A percentile compares a stretch with the other conserved stretches of the same genome.
These are phyloP conservation scores for Peronospora farinosa DNA, from an alignment of 352 stramenopile species.

Conservation along the genomic window DNA sequence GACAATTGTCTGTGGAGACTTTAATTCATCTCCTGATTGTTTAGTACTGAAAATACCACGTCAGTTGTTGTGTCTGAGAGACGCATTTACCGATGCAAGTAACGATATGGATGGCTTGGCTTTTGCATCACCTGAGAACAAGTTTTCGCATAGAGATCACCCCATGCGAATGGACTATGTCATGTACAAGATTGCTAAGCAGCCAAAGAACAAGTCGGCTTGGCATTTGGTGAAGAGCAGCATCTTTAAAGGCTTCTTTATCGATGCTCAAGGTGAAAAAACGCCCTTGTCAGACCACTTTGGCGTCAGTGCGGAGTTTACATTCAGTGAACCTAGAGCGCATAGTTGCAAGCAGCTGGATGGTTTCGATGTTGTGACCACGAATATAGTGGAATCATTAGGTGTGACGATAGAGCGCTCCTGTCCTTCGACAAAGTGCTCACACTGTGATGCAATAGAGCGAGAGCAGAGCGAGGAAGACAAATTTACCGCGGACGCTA, in stretches of 20 bases:
- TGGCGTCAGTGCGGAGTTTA: slow-evolving; percentile 63
- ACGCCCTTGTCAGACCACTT: slow-evolving; percentile 75
- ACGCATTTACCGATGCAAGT: slow-evolving; percentile 71
- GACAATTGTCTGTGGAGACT: slow-evolving; percentile 68
- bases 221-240: slow-evolving; percentile 58
- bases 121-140: slow-evolving; percentile 74
- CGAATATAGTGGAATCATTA: slow-evolving; percentile 15
- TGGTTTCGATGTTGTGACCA: slow-evolving; percentile 20
- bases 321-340: slow-evolving; percentile 32
- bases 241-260: slow-evolving; percentile 78
- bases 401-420: slow-evolving; percentile 9
- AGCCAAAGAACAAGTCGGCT: slow-evolving; percentile 5
- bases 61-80: slow-evolving; percentile 45
- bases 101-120: slow-evolving; percentile 52
- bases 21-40: slow-evolving; percentile 75
- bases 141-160: slow-evolving; percentile 72
- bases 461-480: slow-evolving; percentile 19
- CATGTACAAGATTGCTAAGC: slow-evolving; percentile 51
- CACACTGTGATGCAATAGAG: slow-evolving; percentile 40
- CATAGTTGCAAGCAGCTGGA: slow-evolving; percentile 36
- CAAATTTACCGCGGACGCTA: slow-evolving; percentile 15
- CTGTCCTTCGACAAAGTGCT: slow-evolving; percentile 37
- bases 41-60: slow-evolving; percentile 56
- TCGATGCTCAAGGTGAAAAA: slow-evolving; percentile 48
- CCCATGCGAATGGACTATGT: slow-evolving; percentile 85